These are phyloP conservation scores for Aurantiochytrium sp. DNA, from an alignment of 108 stramenopile genomes.

Conservation along the genomic window DNA sequence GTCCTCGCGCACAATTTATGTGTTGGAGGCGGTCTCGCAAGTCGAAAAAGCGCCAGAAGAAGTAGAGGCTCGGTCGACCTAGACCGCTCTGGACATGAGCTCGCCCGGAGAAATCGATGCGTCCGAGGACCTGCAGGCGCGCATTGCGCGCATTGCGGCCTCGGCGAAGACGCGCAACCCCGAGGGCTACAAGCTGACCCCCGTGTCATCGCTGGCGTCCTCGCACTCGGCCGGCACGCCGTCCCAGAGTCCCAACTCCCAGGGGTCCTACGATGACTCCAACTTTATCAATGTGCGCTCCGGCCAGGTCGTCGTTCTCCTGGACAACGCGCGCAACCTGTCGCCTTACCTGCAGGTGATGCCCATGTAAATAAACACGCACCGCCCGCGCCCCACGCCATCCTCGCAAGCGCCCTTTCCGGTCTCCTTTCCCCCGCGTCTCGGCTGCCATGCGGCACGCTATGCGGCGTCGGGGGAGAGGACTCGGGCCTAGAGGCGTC, in stretches of 20 bases:
- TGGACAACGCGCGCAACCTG: constrained; percentile 7
- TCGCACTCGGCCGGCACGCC: neutral
- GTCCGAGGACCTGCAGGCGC: neutral
- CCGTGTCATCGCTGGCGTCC: neutral
- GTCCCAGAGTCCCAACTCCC: neutral
- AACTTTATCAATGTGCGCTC: constrained; percentile 18
- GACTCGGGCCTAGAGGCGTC: too few species aligned
- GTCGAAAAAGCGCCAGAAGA: neutral
- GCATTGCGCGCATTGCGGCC: constrained; percentile 8
- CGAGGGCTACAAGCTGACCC: neutral
- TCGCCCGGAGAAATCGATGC: neutral
- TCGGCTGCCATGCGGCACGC: too few species aligned
- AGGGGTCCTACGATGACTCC: neutral
- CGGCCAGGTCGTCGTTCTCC: constrained; percentile 2
- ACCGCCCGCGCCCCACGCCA: neutral
- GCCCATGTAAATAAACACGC: constrained; percentile 2
- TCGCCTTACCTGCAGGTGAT: constrained; percentile 20
- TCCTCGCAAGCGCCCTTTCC: neutral
- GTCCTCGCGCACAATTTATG: neutral
- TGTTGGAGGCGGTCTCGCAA: neutral
- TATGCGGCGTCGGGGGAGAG: too few species aligned
- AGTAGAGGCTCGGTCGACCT: neutral
- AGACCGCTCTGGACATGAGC: neutral
- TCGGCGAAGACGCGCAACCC: constrained; percentile 25
- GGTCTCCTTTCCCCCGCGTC: too few species aligned